A percentile compares a stretch with the other conserved stretches of the same genome.
These are phyloP conservation scores for Cutaneotrichosporon dermatis DNA, from an alignment of 1,284 basidiomycete species.

Conservation along the genomic window DNA sequence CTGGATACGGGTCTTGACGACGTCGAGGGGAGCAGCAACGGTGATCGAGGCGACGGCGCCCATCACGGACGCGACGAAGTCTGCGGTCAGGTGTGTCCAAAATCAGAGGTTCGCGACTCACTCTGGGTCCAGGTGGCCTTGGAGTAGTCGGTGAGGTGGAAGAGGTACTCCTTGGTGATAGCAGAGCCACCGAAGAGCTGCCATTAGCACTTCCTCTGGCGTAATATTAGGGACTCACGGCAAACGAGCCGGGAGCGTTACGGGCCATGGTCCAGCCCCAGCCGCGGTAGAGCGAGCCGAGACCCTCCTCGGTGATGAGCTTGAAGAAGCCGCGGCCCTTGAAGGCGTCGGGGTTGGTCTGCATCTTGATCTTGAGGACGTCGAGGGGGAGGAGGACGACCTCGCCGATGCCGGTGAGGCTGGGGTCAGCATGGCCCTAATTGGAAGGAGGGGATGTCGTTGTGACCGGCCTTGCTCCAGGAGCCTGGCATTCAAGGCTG, in stretches of 20 bases:
- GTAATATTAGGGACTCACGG: conserved; percentile 57
- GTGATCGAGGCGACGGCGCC: conserved; percentile 95
- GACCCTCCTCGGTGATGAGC: conserved; percentile 87
- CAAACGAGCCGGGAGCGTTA: conserved; percentile 93
- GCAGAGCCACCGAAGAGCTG: conserved; percentile 96
- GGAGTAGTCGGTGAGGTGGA: conserved; percentile 82
- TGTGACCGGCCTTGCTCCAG: too few relatives aligned
- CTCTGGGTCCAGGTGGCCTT: conserved; percentile 90
- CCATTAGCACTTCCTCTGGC: not conserved
- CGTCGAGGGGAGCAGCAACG: conserved; percentile 91
- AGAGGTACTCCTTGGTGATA: conserved; percentile 86
- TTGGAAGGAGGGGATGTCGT: too few relatives aligned
- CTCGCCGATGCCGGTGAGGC: conserved; percentile 93
- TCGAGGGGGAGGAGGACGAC: conserved; percentile 93
- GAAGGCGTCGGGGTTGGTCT: conserved; percentile 95
- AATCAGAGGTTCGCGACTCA: conserved; percentile 21
- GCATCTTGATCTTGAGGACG: conserved; percentile 96
- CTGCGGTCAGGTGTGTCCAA: conserved; percentile 18
- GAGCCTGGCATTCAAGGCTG: too few relatives aligned
- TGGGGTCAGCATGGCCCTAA: conserved; percentile 40
- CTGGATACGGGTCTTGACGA: conserved; percentile 95
- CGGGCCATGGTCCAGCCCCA: conserved; percentile 99
- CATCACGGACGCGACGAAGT: conserved; percentile 88
- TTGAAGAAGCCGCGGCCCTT: conserved; percentile 83
- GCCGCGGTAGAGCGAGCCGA: conserved; percentile 82